These are phyloP conservation scores for Backusella psychrophila DNA, from an alignment of 192 early-diverging fungal genomes.

Conservation along the genomic window DNA sequence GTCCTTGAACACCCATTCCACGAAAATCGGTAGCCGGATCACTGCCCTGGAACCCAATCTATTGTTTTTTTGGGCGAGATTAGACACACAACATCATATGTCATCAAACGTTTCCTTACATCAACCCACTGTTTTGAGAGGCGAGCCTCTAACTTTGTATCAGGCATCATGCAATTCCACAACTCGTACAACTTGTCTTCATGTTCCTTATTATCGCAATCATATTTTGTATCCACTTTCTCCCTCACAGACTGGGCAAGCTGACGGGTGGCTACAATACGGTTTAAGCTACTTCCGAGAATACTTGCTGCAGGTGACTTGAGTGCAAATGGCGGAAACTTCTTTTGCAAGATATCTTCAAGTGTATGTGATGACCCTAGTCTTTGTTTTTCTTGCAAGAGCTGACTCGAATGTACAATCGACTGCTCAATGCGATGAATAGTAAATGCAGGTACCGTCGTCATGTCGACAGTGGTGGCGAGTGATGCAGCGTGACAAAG, in stretches of 20 bases:
- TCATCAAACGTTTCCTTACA: slow-evolving; percentile 11
- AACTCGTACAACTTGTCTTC: slow-evolving; percentile 39
- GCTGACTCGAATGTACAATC: slow-evolving; percentile 48
- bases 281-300: not conserved
- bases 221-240: not conserved
- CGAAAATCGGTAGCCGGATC: slow-evolving; percentile 86
- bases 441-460: not conserved
- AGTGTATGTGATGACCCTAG: not conserved
- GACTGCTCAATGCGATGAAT: slow-evolving; percentile 37
- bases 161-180: slow-evolving; percentile 61
- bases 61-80: not conserved
- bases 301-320: not conserved
- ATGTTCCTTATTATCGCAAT: not conserved
- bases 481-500: slow-evolving; percentile 33
- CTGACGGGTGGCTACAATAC: not conserved
- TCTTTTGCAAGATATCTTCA: not conserved
- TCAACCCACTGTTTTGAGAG: slow-evolving; percentile 63
- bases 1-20: slow-evolving; percentile 79
- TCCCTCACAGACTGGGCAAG: not conserved
- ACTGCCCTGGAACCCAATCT: slow-evolving; percentile 83
- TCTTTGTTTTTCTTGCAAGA: slow-evolving; percentile 10
- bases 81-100: too few relatives aligned
- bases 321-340: not conserved
- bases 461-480: not conserved
- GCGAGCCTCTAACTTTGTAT: slow-evolving; percentile 43